Evolutionary conservation across 306 rosid species (phyloP).

Genomic region (Boehmeria nivea): DNA sequence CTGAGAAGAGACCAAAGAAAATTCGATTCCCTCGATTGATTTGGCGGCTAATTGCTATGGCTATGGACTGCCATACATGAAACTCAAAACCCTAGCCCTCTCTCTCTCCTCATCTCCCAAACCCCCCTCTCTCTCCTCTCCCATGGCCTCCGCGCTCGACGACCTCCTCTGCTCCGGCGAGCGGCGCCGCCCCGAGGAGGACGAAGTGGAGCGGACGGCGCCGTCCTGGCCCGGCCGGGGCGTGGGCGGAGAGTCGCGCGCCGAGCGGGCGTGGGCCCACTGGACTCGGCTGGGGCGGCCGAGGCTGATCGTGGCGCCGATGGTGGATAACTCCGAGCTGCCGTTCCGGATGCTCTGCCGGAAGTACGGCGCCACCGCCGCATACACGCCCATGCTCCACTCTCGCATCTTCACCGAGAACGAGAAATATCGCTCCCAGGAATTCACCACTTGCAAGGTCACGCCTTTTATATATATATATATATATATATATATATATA

Average conservation of each 20-base stretch:
- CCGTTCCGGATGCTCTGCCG: constrained; percentile 89
- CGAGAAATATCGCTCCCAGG: constrained; percentile 76
- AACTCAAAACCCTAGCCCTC: constrained; percentile 31
- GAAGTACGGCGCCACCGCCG: constrained; percentile 73
- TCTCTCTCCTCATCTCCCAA: constrained; percentile 6
- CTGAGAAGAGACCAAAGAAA: no score
- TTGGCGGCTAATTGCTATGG: no score
- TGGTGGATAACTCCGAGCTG: constrained; percentile 95
- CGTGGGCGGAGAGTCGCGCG: constrained; percentile 40
- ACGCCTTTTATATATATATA: no score
- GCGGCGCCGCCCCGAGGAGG: not conserved
- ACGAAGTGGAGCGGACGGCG: constrained; percentile 15
- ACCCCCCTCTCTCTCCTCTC: constrained; percentile 18
- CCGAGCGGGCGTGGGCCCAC: constrained; percentile 80
- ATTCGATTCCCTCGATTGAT: no score
- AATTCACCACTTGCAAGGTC: constrained; percentile 85
- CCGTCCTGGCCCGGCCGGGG: constrained; percentile 19
- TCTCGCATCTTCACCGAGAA: constrained; percentile 54
- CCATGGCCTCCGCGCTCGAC: constrained; percentile 45
- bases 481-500: no score
- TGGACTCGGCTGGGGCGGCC: constrained; percentile 86
- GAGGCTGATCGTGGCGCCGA: constrained; percentile 79
- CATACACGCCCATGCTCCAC: constrained; percentile 59
- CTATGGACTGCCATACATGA: constrained; percentile 32
- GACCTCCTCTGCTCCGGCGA: constrained; percentile 36